These are phyloP conservation scores for Elsinoe australis DNA, from an alignment of 2,329 filamentous ascomycete genomes.

Conservation along the genomic window DNA sequence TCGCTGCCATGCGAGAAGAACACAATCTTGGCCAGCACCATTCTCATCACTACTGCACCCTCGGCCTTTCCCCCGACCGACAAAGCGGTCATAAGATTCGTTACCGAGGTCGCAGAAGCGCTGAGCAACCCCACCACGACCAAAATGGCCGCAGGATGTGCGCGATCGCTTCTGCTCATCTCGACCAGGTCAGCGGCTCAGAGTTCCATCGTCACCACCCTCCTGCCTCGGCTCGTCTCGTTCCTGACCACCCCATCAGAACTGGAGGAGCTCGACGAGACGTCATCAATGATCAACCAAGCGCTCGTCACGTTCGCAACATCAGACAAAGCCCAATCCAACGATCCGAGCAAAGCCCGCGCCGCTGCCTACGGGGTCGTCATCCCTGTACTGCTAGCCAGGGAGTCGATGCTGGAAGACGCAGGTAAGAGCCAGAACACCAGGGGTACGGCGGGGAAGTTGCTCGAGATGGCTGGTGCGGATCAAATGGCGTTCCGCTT, in stretches of 20 bases:
- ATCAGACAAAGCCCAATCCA: conserved; percentile 25
- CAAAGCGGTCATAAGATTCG: conserved; percentile 52
- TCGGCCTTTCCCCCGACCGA: conserved; percentile 63
- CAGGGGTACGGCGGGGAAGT: conserved; percentile 61
- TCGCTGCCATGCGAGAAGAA: conserved; percentile 90
- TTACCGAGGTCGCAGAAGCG: conserved; percentile 78
- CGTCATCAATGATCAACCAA: conserved; percentile 61
- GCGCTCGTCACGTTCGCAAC: conserved; percentile 66
- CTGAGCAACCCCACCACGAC: conserved; percentile 73
- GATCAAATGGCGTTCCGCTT: conserved; percentile 67
- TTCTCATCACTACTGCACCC: conserved; percentile 75
- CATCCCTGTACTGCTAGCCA: conserved; percentile 65
- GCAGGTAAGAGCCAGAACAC: conserved; percentile 42
- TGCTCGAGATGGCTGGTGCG: conserved; percentile 72
- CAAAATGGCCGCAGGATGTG: conserved; percentile 83
- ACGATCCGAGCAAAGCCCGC: conserved; percentile 32
- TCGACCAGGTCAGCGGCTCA: conserved; percentile 51
- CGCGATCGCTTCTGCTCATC: conserved; percentile 71
- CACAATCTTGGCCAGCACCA: conserved; percentile 75
- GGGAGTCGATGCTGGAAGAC: conserved; percentile 57
- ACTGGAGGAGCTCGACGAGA: conserved; percentile 72
- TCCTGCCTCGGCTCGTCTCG: conserved; percentile 65
- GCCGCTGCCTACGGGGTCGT: conserved; percentile 65
- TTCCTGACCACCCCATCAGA: conserved; percentile 60
- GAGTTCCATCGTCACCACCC: conserved; percentile 63